phyloP scores from a whole-genome alignment of 805 yeast species.

The Cyberlindnera mycetangii region DNA sequence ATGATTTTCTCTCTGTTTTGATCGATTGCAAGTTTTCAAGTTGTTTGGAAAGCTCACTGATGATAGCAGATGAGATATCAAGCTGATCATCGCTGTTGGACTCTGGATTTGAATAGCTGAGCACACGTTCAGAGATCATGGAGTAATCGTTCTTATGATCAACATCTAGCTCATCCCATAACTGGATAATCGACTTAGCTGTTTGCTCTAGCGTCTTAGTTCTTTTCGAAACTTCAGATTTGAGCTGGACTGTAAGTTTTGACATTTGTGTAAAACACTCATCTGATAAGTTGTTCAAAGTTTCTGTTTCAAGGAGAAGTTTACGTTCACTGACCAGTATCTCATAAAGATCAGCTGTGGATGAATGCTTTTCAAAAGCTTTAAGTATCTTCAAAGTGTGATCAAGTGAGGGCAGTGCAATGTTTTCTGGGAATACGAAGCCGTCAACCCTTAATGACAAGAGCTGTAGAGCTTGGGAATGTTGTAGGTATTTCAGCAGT shows the following conservation, averaged over 20 bases:
- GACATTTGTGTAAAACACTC: constrained; percentile 9
- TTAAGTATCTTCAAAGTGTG: constrained; percentile 9
- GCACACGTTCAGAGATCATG: constrained; percentile 21
- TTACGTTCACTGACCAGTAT: constrained; percentile 19
- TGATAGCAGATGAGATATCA: constrained; percentile 16
- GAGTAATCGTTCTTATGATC: constrained; percentile 20
- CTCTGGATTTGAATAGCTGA: constrained; percentile 7
- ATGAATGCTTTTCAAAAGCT: constrained; percentile 5
- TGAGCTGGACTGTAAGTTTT: constrained; percentile 11
- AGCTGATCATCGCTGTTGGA: background rate
- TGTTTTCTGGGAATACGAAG: background rate
- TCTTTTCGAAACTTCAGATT: constrained; percentile 23
- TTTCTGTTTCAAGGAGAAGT: constrained; percentile 20
- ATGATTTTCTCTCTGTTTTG: constrained; percentile 14
- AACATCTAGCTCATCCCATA: constrained; percentile 26
- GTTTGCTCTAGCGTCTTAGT: constrained; percentile 7
- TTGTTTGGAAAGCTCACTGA: constrained; percentile 12
- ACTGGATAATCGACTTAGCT: constrained; percentile 14
- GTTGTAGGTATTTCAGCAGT: constrained; percentile 24
- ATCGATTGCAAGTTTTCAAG: constrained; percentile 12
- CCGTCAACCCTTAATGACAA: constrained; percentile 12
- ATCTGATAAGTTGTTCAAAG: constrained; percentile 26
- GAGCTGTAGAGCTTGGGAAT: constrained; percentile 6
- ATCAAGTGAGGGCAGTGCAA: constrained; percentile 20
- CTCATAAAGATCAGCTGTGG: constrained; percentile 21